Evolutionary conservation across 1,139 yeast species (phyloP), one percentile per base, ranked within the genome.

Genomic region (Nakaseomyces delphensis): DNA sequence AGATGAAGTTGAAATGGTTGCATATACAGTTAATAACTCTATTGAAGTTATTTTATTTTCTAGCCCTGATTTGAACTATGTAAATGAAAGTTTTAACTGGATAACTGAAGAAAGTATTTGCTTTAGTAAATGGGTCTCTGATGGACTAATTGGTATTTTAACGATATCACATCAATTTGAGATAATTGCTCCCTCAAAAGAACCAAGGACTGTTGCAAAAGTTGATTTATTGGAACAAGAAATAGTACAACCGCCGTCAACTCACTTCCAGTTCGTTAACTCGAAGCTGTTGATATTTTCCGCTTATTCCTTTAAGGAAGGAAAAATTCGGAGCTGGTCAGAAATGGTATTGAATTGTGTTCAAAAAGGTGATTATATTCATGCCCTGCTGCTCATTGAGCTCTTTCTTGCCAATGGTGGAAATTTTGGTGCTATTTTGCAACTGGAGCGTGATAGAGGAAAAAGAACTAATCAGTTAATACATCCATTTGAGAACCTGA

Each of bases 91-190:
- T 7, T 68, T 71, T 42, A 56, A 72, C 30, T 74, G 71, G 69
- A 52, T 57, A 1, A 62, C 69, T 15, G 57, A 62, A 1, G 77
- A 74, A 45, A 55, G 70, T 0, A 71, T 84, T 11, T 69, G 72
- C 0, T 63, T 74, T 1, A 50, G 81, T 10, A 73, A 76, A 39
- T 86, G 94, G 94, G 57, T 82, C 14, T 70, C 71, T 24, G 53
- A 71, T 0, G 67, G 70, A 48, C 59, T 79, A 2, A 33, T 84
- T 1, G 65, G 71, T n/a, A 63, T 73, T 1, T 64, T 77, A 11
- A 74, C 81, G 0, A 56, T 62, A 11, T 71, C 79, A 0, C 75
- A 73, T 43, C 63, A 71, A 38, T 52, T 76, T 19, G 47, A 74
- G 8, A 54, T 76, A 13, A 65, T 71, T 42, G 63, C 67, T 4